Evolutionary conservation across 2,329 filamentous ascomycete genomes (phyloP).

Genomic region (Clonostachys rosea): DNA sequence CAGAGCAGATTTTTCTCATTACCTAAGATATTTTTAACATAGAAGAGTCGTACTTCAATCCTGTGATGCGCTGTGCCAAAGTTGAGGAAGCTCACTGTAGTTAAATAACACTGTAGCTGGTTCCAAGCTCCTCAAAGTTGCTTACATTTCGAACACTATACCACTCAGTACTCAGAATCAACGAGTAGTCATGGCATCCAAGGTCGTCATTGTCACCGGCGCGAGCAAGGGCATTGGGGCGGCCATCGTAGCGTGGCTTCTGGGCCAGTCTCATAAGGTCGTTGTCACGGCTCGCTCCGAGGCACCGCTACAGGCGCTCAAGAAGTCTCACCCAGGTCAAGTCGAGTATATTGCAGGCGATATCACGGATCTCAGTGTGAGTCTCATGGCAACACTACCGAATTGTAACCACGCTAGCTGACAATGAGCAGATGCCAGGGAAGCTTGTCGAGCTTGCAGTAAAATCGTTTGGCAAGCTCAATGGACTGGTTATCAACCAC

Average conservation of each 20-base stretch:
- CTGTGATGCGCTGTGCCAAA: no score
- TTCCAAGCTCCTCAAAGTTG: no score
- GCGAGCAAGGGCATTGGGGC: slow-evolving; percentile 60
- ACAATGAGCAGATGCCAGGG: slow-evolving; percentile 40
- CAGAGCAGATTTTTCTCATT: no score
- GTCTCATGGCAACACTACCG: slow-evolving; percentile 3
- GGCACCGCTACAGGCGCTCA: slow-evolving; percentile 41
- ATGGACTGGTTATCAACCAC: slow-evolving; percentile 86
- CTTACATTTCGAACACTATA: no score
- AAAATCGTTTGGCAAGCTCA: slow-evolving; percentile 65
- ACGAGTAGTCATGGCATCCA: slow-evolving; percentile 36
- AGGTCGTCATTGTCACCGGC: slow-evolving; percentile 66
- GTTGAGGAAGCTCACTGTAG: no score
- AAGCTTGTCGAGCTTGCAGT: slow-evolving; percentile 63
- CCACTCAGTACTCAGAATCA: no score
- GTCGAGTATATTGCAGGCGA: slow-evolving; percentile 53
- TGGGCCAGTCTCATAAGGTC: slow-evolving; percentile 50
- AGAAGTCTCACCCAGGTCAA: slow-evolving; percentile 11
- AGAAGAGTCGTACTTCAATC: no score
- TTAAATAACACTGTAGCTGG: no score
- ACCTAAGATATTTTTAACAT: no score
- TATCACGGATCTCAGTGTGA: slow-evolving; percentile 45
- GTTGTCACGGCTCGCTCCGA: slow-evolving; percentile 52
- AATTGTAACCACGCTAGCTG: background rate
- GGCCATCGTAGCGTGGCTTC: slow-evolving; percentile 45